Conservation (phyloP, 148 eudicot genomes). For the Talinum fruticosum region DNA sequence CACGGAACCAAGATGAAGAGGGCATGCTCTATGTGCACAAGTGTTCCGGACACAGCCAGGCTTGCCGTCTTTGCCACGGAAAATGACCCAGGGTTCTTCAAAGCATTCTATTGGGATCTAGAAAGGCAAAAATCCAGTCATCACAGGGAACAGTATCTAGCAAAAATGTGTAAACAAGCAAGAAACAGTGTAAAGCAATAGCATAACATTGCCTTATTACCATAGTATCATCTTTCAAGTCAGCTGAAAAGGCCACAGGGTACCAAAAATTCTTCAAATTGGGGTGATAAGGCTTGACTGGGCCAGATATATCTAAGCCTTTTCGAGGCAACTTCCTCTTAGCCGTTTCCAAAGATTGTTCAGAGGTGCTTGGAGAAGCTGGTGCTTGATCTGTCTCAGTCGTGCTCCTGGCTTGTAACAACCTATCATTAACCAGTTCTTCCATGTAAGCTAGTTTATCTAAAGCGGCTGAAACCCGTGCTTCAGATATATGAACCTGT, state of each 20-base stretch:
- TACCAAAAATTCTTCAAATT: slow-evolving; percentile 87
- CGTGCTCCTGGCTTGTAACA: slow-evolving; percentile 61
- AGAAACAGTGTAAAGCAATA: neutral
- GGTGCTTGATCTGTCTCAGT: slow-evolving; percentile 32
- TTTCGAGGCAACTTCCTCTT: slow-evolving; percentile 48
- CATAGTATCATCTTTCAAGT: slow-evolving; percentile 88
- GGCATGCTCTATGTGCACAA: slow-evolving; percentile 98
- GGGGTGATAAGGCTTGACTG: slow-evolving; percentile 66
- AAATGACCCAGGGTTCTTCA: slow-evolving; percentile 91
- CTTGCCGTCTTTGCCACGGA: slow-evolving; percentile 86
- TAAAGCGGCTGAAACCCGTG: slow-evolving; percentile 73
- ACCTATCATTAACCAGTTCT: slow-evolving; percentile 73
- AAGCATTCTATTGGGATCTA: slow-evolving; percentile 93
- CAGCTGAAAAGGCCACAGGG: slow-evolving; percentile 84
- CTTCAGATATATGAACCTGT: slow-evolving; percentile 97
- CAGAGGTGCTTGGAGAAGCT: slow-evolving; percentile 57
- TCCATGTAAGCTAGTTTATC: slow-evolving; percentile 97
- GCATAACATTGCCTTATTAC: slow-evolving; percentile 30
- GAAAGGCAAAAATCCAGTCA: slow-evolving; percentile 13
- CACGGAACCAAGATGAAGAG: slow-evolving; percentile 88
- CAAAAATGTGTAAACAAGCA: neutral
- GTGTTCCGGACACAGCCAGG: slow-evolving; percentile 92
- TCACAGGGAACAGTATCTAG: neutral
- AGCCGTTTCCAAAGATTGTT: slow-evolving; percentile 31
- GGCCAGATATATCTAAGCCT: slow-evolving; percentile 76